A percentile compares a stretch with the other conserved stretches of the same genome.
These are phyloP conservation scores for Backusella tuberculispora DNA, from an alignment of 192 early-diverging fungal genomes.

Conservation along the genomic window DNA sequence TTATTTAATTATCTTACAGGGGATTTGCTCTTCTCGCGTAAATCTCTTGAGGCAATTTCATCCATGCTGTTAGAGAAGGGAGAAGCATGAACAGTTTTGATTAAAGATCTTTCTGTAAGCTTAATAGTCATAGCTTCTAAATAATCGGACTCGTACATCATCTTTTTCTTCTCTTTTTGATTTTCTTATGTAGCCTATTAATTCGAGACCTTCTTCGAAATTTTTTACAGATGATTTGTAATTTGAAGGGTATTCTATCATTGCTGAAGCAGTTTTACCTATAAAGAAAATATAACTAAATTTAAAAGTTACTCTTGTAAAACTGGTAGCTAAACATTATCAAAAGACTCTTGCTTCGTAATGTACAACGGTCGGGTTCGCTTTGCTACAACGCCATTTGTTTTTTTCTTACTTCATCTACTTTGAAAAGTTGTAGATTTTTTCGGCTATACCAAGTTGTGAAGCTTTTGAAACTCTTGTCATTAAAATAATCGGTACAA, in stretches of 20 bases:
- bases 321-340: constrained; percentile 17
- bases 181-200: constrained; percentile 16
- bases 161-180: constrained; percentile 6
- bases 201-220: constrained; percentile 16
- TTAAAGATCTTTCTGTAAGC: constrained; percentile 14
- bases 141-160: constrained; percentile 1
- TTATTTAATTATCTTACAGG: constrained; percentile 16
- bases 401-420: constrained; percentile 5
- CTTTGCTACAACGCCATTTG: not conserved
- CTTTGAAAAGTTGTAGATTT: constrained; percentile 13
- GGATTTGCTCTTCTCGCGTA: constrained; percentile 7
- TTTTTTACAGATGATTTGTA: constrained; percentile 3
- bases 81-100: constrained; percentile 7
- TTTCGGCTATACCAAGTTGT: constrained; percentile 11
- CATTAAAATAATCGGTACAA: constrained; percentile 1
- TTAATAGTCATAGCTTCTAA: constrained; percentile 18
- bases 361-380: not conserved
- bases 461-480: constrained; percentile 16
- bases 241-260: not conserved
- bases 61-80: constrained; percentile 17
- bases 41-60: constrained; percentile 16
- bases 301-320: constrained; percentile 17
- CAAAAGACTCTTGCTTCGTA: constrained; percentile 11
- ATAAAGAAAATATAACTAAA: constrained; percentile 17
- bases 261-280: constrained; percentile 15